Evolutionary conservation across 495 filamentous ascomycete species (phyloP).

Genomic region (Corynascus novoguineensis): DNA sequence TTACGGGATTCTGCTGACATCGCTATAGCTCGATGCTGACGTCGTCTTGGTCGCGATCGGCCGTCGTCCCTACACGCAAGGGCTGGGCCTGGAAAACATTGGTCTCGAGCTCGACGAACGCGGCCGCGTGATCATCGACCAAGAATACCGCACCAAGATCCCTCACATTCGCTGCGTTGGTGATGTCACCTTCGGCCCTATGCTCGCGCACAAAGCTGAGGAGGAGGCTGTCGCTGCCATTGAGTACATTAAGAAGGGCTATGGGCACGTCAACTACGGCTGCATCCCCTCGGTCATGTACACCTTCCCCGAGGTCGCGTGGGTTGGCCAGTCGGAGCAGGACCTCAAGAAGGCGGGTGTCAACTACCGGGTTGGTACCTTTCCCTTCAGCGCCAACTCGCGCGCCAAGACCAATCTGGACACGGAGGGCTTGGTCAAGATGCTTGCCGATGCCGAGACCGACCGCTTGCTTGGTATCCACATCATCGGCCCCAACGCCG

Average conservation of each 20-base stretch:
- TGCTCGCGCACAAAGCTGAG: constrained; percentile 99
- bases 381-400: constrained; percentile 97
- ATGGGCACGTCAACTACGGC: constrained; percentile 98
- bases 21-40: constrained; percentile 76
- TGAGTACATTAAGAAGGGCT: constrained; percentile 94
- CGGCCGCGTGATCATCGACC: constrained; percentile 92
- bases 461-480: constrained; percentile 92
- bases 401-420: constrained; percentile 98
- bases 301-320: constrained; percentile 96
- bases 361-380: constrained; percentile 84
- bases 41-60: constrained; percentile 97
- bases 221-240: constrained; percentile 92
- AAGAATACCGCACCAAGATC: constrained; percentile 95
- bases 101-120: constrained; percentile 91
- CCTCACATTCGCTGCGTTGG: constrained; percentile 96
- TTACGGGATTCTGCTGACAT: not conserved
- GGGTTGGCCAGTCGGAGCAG: constrained; percentile 97
- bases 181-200: constrained; percentile 95
- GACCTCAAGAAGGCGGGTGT: constrained; percentile 85
- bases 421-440: constrained; percentile 94
- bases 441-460: constrained; percentile 92
- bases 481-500: constrained; percentile 92
- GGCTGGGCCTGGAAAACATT: constrained; percentile 87
- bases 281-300: constrained; percentile 99
- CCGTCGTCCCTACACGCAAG: constrained; percentile 87